Percentiles rank a stretch among this genome's conserved stretches.
Evolutionary conservation across 2,329 filamentous ascomycete genomes (phyloP).

Genomic region (Arthrinium puccinioides): DNA sequence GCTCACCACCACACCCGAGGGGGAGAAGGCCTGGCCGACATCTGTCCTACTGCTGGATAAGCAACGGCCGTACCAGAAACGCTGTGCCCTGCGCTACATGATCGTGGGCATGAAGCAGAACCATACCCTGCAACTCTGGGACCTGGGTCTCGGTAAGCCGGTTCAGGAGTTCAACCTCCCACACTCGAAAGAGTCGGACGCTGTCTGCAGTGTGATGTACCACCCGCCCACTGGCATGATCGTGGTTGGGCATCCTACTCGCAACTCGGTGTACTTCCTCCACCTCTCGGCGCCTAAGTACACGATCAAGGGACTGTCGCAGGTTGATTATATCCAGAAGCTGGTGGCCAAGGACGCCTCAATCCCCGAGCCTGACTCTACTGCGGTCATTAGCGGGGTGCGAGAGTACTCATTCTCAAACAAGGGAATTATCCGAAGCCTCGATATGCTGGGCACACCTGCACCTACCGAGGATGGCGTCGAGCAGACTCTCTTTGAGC

Average conservation of each 20-base stretch:
- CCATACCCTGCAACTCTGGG: constrained; percentile 96
- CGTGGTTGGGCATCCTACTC: constrained; percentile 88
- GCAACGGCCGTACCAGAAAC: constrained; percentile 84
- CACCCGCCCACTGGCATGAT: constrained; percentile 90
- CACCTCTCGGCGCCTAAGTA: constrained; percentile 94
- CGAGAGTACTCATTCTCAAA: constrained; percentile 89
- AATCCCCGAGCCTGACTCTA: constrained; percentile 82
- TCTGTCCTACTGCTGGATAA: constrained; percentile 96
- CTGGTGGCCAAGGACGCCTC: constrained; percentile 64
- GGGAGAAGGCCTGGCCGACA: constrained; percentile 93
- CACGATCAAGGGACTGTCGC: constrained; percentile 71
- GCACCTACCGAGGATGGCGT: constrained; percentile 55
- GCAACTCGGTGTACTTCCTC: constrained; percentile 96
- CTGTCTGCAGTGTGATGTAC: constrained; percentile 96
- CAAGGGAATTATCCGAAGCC: constrained; percentile 78
- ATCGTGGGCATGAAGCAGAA: constrained; percentile 99
- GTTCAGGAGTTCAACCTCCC: constrained; percentile 97
- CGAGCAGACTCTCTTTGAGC: constrained; percentile 77
- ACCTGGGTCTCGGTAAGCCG: constrained; percentile 87
- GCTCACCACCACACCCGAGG: constrained; percentile 75
- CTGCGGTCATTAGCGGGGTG: constrained; percentile 93
- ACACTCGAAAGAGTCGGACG: constrained; percentile 91
- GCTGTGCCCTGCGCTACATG: constrained; percentile 85
- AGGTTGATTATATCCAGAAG: constrained; percentile 80
- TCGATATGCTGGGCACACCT: constrained; percentile 76